These are phyloP conservation scores for Globisporangium parvum DNA, from an alignment of 352 stramenopile genomes.

Conservation along the genomic window DNA sequence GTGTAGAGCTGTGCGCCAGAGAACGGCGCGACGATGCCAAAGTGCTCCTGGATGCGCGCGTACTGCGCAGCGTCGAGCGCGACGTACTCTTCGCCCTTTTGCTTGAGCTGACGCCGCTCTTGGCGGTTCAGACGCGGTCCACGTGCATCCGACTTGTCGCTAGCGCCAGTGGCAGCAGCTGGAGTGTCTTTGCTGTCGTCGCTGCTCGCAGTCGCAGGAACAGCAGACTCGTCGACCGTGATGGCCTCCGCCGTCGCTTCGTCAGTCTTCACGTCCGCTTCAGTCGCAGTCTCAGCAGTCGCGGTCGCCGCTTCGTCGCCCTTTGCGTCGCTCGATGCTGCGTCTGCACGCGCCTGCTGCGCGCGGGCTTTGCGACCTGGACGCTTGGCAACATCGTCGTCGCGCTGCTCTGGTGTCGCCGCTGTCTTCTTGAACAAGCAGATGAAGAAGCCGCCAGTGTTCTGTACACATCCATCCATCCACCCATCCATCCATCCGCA, in stretches of 20 bases:
- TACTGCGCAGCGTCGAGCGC: constrained; percentile 57
- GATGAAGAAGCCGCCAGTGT: constrained; percentile 99
- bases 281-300: neutral
- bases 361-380: constrained; percentile 13
- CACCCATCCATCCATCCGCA: neutral
- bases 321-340: neutral
- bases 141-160: neutral
- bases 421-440: constrained; percentile 92
- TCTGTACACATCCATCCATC: constrained; percentile 24
- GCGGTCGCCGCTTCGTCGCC: constrained; percentile 11
- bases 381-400: constrained; percentile 16
- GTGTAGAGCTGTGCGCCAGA: constrained; percentile 79
- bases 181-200: constrained; percentile 19
- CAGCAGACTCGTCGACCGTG: constrained; percentile 11
- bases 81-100: constrained; percentile 70
- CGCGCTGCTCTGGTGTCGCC: constrained; percentile 29
- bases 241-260: constrained; percentile 10
- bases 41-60: constrained; percentile 66
- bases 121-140: constrained; percentile 20
- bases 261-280: constrained; percentile 1
- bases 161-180: neutral
- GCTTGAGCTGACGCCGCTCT: constrained; percentile 41
- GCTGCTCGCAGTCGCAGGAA: neutral
- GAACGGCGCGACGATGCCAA: constrained; percentile 63
- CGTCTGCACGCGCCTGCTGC: constrained; percentile 13